Conservation (phyloP, 2,329 filamentous ascomycete genomes). For the Nothopassalora personata region DNA sequence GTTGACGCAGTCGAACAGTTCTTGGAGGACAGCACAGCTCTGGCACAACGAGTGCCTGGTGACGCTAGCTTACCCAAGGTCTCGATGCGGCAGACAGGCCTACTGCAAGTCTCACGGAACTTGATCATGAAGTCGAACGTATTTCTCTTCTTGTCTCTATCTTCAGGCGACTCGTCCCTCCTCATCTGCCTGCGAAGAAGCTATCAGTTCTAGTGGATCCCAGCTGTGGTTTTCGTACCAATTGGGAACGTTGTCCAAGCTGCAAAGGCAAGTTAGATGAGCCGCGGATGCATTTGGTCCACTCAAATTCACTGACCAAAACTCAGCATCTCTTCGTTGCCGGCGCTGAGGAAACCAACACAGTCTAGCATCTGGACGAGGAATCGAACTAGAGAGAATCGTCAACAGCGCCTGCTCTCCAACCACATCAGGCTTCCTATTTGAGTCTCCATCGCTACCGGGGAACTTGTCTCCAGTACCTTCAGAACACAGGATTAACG, state of each 20-base stretch:
- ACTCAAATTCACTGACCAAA: conserved; percentile 45
- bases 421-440: background rate
- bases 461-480: conserved; percentile 5
- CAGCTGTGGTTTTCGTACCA: conserved; percentile 37
- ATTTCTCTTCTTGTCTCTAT: conserved; percentile 50
- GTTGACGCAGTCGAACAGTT: conserved; percentile 49
- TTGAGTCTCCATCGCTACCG: conserved; percentile 3
- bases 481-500: conserved; percentile 4
- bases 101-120: conserved; percentile 74
- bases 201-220: background rate
- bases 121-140: conserved; percentile 72
- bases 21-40: too few relatives aligned
- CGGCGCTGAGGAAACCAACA: conserved; percentile 70
- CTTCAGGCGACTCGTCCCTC: conserved; percentile 38
- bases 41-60: background rate
- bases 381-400: conserved; percentile 33
- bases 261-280: background rate
- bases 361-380: conserved; percentile 65
- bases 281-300: background rate
- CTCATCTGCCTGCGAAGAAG: conserved; percentile 50
- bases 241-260: conserved; percentile 75
- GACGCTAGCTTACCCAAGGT: conserved; percentile 56
- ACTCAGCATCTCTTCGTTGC: conserved; percentile 77
- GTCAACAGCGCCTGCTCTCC: background rate
- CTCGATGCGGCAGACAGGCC: conserved; percentile 66